A percentile compares a stretch with the other conserved stretches of the same genome.
Evolutionary conservation across 2,329 filamentous ascomycete genomes (phyloP).

Genomic region (Torrubiellomyces zombiae): DNA sequence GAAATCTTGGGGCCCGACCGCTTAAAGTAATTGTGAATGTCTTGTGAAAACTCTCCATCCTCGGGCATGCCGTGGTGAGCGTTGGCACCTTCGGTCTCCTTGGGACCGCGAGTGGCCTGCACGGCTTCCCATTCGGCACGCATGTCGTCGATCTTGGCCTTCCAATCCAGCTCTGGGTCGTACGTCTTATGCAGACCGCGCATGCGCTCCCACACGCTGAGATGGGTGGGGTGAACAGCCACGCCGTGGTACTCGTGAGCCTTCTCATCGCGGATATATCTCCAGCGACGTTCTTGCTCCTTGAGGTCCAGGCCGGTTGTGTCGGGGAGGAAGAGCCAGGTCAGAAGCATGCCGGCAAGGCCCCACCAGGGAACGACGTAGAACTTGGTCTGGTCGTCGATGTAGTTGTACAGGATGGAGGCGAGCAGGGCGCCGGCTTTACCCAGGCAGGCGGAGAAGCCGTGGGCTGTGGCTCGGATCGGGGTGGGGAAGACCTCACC

Average conservation of each 20-base stretch:
- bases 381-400: conserved; percentile 69
- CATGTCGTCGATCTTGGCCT: conserved; percentile 75
- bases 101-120: conserved; percentile 28
- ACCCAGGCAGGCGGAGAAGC: conserved; percentile 80
- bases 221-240: conserved; percentile 75
- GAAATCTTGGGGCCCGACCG: conserved; percentile 17
- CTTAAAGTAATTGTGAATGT: conserved; percentile 39
- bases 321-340: conserved; percentile 78
- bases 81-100: conserved; percentile 26
- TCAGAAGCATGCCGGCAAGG: conserved; percentile 69
- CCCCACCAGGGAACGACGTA: conserved; percentile 93
- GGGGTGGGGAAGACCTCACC: conserved; percentile 94
- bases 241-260: conserved; percentile 81
- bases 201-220: conserved; percentile 76
- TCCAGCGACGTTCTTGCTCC: conserved; percentile 91
- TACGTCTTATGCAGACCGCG: conserved; percentile 68
- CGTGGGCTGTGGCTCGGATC: conserved; percentile 83
- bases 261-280: conserved; percentile 63
- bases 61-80: conserved; percentile 21
- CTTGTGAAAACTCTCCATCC: conserved; percentile 32
- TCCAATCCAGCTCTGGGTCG: conserved; percentile 66
- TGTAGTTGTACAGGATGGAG: conserved; percentile 88
- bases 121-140: conserved; percentile 41
- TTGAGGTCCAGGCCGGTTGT: conserved; percentile 93
- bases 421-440: conserved; percentile 80